Percentiles rank a stretch among this genome's conserved stretches.
Conservation (phyloP, 2,329 filamentous ascomycete species). For the Bipolaris victoriae region DNA sequence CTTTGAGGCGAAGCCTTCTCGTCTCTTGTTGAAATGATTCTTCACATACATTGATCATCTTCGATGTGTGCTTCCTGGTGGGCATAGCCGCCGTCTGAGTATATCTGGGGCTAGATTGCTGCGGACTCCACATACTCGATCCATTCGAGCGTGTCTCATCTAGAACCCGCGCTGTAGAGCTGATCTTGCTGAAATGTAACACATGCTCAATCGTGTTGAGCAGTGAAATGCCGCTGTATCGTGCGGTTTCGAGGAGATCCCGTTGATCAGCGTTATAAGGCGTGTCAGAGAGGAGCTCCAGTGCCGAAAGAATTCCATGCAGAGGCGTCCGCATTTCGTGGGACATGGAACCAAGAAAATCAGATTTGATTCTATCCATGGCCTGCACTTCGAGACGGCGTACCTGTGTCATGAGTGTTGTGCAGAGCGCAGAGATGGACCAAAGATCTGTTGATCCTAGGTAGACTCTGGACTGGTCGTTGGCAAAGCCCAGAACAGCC, state of each 20-base stretch:
- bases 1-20: constrained; percentile 5
- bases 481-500: constrained; percentile 11
- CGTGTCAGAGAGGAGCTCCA: constrained; percentile 12
- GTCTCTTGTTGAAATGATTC: constrained; percentile 8
- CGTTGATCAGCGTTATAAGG: constrained; percentile 7
- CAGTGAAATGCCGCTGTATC: constrained; percentile 9
- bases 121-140: not conserved
- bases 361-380: constrained; percentile 15
- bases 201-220: constrained; percentile 14
- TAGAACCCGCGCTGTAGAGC: not conserved
- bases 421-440: constrained; percentile 14
- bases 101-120: constrained; percentile 3
- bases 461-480: constrained; percentile 9
- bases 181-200: constrained; percentile 16
- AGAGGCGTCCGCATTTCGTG: constrained; percentile 16
- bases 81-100: not conserved
- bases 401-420: constrained; percentile 15
- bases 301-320: constrained; percentile 9
- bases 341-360: constrained; percentile 14
- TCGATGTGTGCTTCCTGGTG: not conserved
- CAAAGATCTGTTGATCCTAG: constrained; percentile 11
- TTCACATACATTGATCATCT: constrained; percentile 1
- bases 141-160: constrained; percentile 1
- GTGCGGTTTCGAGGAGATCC: constrained; percentile 9
- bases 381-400: constrained; percentile 13